Conservation (phyloP, 73 alveolate genomes). For the Effrenium voratum region DNA sequence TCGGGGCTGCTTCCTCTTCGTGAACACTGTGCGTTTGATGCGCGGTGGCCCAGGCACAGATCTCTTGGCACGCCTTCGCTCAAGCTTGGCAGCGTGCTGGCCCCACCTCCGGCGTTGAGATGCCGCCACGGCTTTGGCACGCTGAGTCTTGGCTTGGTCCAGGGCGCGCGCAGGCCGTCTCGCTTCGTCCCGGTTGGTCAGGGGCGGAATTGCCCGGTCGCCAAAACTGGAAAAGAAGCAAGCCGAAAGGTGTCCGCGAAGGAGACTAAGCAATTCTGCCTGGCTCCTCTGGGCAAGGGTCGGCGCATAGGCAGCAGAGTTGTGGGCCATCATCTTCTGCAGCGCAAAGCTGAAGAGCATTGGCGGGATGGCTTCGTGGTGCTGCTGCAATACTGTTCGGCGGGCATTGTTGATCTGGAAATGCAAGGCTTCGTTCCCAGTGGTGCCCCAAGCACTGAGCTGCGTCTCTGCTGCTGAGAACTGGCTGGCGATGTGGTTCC, state of each 20-base stretch:
- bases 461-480: neutral
- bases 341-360: neutral
- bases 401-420: neutral
- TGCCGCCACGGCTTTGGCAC: neutral
- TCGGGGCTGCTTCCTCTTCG: neutral
- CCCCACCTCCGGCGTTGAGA: neutral
- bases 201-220: neutral
- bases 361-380: neutral
- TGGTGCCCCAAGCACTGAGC: neutral
- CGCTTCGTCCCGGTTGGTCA: no score
- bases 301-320: neutral
- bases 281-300: slow-evolving; percentile 31
- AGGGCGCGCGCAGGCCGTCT: neutral
- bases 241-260: neutral
- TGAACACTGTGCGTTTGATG: neutral
- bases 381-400: slow-evolving; percentile 18
- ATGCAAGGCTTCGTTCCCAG: slow-evolving; percentile 38
- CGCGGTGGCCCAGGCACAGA: neutral
- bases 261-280: neutral
- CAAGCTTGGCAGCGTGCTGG: neutral
- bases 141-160: neutral
- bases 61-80: neutral
- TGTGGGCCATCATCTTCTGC: slow-evolving; percentile 3
- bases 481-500: neutral
- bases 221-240: neutral